Evolutionary conservation across 2,329 filamentous ascomycete species (phyloP).

Genomic region (Penicillium expansum): DNA sequence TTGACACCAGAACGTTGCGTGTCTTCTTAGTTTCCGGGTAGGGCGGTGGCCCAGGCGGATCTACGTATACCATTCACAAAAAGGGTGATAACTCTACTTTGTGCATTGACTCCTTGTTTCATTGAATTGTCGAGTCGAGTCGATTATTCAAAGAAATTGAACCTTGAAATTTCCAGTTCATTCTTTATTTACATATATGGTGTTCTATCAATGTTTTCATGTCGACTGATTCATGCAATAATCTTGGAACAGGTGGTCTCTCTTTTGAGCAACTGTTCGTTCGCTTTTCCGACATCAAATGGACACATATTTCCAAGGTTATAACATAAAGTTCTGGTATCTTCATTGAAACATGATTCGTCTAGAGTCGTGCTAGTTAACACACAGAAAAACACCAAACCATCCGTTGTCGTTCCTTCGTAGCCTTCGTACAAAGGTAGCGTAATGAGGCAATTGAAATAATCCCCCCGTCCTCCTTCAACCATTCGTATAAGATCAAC

Average conservation of each 20-base stretch:
- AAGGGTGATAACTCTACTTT: not conserved
- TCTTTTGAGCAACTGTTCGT: not conserved
- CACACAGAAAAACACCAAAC: not conserved
- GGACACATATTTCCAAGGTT: not conserved
- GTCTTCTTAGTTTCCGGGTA: conserved; percentile 18
- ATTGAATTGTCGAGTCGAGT: not conserved
- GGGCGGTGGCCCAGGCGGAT: conserved; percentile 22
- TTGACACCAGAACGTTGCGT: conserved; percentile 16
- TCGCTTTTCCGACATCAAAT: not conserved
- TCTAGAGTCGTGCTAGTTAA: not conserved
- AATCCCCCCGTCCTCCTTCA: no score
- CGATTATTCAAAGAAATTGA: not conserved
- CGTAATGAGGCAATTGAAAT: no score
- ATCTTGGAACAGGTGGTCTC: not conserved
- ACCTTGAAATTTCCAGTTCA: not conserved
- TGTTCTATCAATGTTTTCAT: not conserved
- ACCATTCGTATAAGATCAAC: no score
- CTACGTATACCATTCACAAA: conserved; percentile 8
- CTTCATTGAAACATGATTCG: not conserved
- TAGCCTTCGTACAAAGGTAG: no score
- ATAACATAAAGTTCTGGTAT: not conserved
- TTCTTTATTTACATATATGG: not conserved
- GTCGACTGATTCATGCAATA: not conserved
- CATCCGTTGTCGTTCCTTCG: no score
- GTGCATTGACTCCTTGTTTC: not conserved